Percentiles rank a stretch among this genome's conserved stretches.
phyloP scores from a whole-genome alignment of 345 rosid genomes.

The Streptanthus diversifolius region DNA sequence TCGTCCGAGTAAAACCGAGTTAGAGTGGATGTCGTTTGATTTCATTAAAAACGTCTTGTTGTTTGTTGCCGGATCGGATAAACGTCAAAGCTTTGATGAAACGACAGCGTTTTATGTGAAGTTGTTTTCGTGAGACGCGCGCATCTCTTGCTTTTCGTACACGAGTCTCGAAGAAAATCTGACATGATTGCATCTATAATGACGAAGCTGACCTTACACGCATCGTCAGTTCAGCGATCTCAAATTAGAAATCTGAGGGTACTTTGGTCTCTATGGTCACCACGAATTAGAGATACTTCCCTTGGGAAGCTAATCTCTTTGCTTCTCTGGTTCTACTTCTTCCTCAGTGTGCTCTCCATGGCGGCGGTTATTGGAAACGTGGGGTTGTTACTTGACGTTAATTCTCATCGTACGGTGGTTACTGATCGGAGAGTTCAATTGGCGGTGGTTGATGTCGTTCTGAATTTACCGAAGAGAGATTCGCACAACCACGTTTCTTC shows the following conservation, averaged over 20 bases:
- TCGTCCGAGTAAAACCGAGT: not conserved
- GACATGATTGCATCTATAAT: constrained; percentile 30
- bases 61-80: not conserved
- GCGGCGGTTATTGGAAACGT: constrained; percentile 73
- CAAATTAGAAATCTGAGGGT: not conserved
- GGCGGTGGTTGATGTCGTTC: constrained; percentile 44
- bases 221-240: not conserved
- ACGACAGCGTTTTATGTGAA: not conserved
- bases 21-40: constrained; percentile 9
- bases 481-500: constrained; percentile 28
- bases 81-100: not conserved
- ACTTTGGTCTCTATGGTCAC: constrained; percentile 17
- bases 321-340: constrained; percentile 15
- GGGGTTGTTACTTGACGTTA: constrained; percentile 54
- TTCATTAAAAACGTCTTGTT: not conserved
- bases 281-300: constrained; percentile 35
- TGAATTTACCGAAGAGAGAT: constrained; percentile 55
- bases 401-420: constrained; percentile 41
- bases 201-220: constrained; percentile 33
- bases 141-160: constrained; percentile 37
- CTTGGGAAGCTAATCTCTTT: not conserved
- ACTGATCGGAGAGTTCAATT: constrained; percentile 63
- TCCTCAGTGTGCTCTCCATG: constrained; percentile 39
- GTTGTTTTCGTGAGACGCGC: constrained; percentile 28
- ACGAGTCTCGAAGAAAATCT: constrained; percentile 36